A percentile compares a stretch with the other conserved stretches of the same genome.
phyloP scores from a whole-genome alignment of 2,329 filamentous ascomycete species.

The Sporothrix euskadiensis region DNA sequence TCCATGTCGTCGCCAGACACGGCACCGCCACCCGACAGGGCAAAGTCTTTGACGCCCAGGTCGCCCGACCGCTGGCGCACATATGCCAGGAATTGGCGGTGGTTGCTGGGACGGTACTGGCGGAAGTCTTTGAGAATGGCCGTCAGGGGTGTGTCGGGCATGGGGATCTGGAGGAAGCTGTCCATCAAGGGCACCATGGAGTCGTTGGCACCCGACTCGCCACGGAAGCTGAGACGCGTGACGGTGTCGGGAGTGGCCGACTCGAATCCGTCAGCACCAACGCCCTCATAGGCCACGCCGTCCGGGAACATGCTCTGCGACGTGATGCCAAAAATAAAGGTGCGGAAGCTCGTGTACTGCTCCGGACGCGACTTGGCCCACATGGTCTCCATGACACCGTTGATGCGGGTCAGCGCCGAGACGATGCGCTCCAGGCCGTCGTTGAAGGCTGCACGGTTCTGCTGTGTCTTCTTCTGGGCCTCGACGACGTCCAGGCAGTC shows the following conservation, averaged over 20 bases:
- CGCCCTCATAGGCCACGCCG: slow-evolving; percentile 85
- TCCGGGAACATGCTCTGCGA: slow-evolving; percentile 91
- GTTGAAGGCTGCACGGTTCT: slow-evolving; percentile 61
- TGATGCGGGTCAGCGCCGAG: slow-evolving; percentile 66
- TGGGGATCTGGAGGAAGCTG: slow-evolving; percentile 79
- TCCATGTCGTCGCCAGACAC: slow-evolving; percentile 36
- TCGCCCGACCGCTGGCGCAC: slow-evolving; percentile 56
- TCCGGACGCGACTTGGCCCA: slow-evolving; percentile 80
- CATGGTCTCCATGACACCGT: slow-evolving; percentile 84
- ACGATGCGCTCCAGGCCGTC: slow-evolving; percentile 63
- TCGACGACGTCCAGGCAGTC: slow-evolving; percentile 59
- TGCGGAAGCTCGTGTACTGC: slow-evolving; percentile 86
- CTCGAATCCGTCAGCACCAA: slow-evolving; percentile 55
- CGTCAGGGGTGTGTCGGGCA: slow-evolving; percentile 87
- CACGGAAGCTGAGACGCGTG: slow-evolving; percentile 73
- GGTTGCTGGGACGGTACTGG: slow-evolving; percentile 83
- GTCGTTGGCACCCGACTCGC: slow-evolving; percentile 92
- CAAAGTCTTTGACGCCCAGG: slow-evolving; percentile 60
- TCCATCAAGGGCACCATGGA: slow-evolving; percentile 90
- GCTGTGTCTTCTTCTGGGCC: slow-evolving; percentile 31
- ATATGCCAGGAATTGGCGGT: slow-evolving; percentile 78
- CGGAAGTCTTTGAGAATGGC: slow-evolving; percentile 87
- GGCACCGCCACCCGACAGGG: slow-evolving; percentile 42
- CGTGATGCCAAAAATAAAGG: slow-evolving; percentile 96
- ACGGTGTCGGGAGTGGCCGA: neutral